Conservation (phyloP, 1,284 basidiomycete genomes). For the Malassezia obtusa region DNA sequence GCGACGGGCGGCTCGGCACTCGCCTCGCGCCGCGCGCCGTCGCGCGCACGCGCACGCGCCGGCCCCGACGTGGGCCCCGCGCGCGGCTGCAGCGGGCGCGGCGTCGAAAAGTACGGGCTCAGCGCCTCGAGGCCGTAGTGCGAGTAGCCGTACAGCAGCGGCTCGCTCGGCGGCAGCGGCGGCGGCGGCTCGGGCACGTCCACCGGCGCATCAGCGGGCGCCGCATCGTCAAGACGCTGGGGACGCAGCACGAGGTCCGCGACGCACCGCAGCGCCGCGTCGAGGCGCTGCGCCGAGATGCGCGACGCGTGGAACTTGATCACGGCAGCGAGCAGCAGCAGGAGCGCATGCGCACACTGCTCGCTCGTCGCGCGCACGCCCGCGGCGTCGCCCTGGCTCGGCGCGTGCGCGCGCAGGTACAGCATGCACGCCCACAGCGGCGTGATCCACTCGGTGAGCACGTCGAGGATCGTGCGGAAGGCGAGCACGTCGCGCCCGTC, state of each 20-base stretch:
- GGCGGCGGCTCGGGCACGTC: not conserved
- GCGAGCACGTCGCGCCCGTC: slow-evolving; percentile 38
- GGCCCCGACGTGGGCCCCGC: not conserved
- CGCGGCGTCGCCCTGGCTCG: not conserved
- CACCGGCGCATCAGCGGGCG: too few relatives aligned
- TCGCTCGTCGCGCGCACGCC: slow-evolving; percentile 25
- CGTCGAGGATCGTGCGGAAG: slow-evolving; percentile 29
- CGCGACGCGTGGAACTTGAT: slow-evolving; percentile 42
- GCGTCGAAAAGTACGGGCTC: slow-evolving; percentile 25
- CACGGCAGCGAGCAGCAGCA: slow-evolving; percentile 34
- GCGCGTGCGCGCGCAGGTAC: slow-evolving; percentile 20
- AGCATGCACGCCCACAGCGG: slow-evolving; percentile 34
- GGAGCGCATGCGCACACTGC: slow-evolving; percentile 24
- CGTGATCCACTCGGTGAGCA: slow-evolving; percentile 28
- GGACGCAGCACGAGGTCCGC: not conserved
- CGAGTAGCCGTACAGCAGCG: slow-evolving; percentile 37
- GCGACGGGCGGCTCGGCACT: slow-evolving; percentile 10
- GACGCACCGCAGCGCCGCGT: not conserved
- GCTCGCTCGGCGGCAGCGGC: slow-evolving; percentile 3
- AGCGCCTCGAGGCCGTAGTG: slow-evolving; percentile 41
- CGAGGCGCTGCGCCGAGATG: slow-evolving; percentile 3
- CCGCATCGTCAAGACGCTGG: not conserved
- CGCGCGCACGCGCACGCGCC: not conserved
- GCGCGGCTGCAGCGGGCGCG: too few relatives aligned
- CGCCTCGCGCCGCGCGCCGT: not conserved